These are phyloP conservation scores for Cladosporium velox DNA, from an alignment of 2,329 filamentous ascomycete genomes.

Conservation along the genomic window DNA sequence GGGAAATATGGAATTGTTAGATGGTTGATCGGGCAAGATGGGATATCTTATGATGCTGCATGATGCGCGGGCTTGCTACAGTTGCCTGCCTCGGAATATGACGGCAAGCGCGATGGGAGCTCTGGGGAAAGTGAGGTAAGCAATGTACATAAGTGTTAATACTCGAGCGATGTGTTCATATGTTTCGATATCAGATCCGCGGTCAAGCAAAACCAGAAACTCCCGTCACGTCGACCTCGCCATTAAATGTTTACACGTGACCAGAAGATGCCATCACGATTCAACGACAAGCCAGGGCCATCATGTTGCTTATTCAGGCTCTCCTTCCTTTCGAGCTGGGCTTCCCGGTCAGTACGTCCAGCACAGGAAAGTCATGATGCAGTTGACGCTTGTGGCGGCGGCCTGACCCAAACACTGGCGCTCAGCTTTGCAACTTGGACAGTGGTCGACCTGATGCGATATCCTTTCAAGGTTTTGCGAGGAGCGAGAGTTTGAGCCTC, in stretches of 20 bases:
- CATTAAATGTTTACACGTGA: background rate
- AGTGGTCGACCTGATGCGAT: background rate
- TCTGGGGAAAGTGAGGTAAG: conserved; percentile 7
- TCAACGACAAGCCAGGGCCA: too few species aligned
- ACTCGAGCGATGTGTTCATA: background rate
- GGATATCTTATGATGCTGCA: background rate
- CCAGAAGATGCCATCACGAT: background rate
- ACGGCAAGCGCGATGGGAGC: conserved; percentile 4
- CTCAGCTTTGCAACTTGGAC: background rate
- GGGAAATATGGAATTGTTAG: background rate
- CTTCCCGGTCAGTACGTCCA: background rate
- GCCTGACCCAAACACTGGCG: background rate
- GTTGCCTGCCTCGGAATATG: conserved; percentile 8
- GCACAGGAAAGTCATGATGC: background rate
- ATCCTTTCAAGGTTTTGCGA: background rate
- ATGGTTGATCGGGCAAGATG: background rate
- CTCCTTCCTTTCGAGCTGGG: background rate
- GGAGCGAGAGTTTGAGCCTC: background rate
- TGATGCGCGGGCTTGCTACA: conserved; percentile 7
- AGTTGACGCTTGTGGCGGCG: background rate
- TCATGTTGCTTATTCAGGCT: too few species aligned
- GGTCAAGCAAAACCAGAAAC: background rate
- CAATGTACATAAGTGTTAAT: background rate
- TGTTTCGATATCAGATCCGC: background rate
- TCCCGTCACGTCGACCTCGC: background rate